A percentile compares a stretch with the other conserved stretches of the same genome.
These are phyloP conservation scores for Otatea glauca DNA, from an alignment of 176 grass and related monocot genomes.

Conservation along the genomic window DNA sequence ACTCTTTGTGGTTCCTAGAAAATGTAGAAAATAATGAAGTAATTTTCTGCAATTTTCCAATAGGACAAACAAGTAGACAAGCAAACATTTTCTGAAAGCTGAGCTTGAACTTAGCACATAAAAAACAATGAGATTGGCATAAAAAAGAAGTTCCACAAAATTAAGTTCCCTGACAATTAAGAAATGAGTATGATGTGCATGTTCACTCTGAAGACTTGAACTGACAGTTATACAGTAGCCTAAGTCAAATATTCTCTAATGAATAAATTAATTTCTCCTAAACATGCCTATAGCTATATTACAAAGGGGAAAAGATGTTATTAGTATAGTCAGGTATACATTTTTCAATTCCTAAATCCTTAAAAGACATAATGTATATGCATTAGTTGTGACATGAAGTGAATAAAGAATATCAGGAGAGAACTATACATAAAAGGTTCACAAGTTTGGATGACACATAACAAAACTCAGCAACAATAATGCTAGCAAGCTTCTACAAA, in stretches of 20 bases:
- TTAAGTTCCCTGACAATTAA: neutral
- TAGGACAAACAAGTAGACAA: constrained; percentile 19
- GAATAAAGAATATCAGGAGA: constrained; percentile 17
- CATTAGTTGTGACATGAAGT: constrained; percentile 6
- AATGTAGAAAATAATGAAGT: constrained; percentile 33
- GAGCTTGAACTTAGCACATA: neutral
- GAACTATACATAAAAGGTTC: neutral
- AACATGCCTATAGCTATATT: neutral
- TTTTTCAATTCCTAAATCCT: neutral
- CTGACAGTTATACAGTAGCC: constrained; percentile 14
- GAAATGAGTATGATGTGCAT: constrained; percentile 17
- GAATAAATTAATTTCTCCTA: neutral
- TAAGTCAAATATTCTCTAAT: constrained; percentile 7
- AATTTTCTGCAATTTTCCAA: constrained; percentile 30
- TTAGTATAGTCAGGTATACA: neutral
- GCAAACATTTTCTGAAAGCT: constrained; percentile 27
- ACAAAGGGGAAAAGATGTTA: neutral
- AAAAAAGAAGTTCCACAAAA: constrained; percentile 7
- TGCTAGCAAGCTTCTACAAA: neutral
- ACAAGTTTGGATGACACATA: neutral
- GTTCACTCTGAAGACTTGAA: constrained; percentile 16
- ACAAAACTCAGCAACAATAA: neutral
- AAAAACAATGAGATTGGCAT: neutral
- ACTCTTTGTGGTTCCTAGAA: constrained; percentile 64
- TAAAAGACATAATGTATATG: neutral